These are phyloP conservation scores for Erysimum cheiri DNA, from an alignment of 441 rosid genomes.

Conservation along the genomic window DNA sequence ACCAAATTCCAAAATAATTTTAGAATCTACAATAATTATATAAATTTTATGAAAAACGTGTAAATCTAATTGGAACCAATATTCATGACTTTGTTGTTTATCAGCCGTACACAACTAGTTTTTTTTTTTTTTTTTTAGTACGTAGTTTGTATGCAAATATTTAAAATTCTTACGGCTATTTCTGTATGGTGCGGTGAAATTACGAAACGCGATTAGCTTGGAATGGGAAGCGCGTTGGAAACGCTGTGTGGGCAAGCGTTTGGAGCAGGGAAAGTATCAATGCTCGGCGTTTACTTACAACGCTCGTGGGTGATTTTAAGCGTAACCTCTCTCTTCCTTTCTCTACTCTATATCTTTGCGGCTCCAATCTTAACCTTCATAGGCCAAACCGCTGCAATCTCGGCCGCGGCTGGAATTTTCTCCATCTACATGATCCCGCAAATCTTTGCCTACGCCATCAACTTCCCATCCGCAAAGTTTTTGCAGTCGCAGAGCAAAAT, in stretches of 20 bases:
- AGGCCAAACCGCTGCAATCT: slow-evolving; percentile 54
- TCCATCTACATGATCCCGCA: slow-evolving; percentile 55
- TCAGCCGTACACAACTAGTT: background rate
- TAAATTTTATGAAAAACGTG: too few relatives aligned
- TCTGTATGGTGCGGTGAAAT: background rate
- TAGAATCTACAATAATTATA: too few relatives aligned
- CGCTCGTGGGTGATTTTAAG: slow-evolving; percentile 57
- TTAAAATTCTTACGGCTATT: background rate
- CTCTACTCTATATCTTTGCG: slow-evolving; percentile 51
- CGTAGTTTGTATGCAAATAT: background rate
- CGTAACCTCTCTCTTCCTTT: slow-evolving; percentile 47
- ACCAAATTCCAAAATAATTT: too few relatives aligned
- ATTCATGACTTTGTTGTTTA: background rate
- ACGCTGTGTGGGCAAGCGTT: slow-evolving; percentile 61
- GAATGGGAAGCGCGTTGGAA: slow-evolving; percentile 67
- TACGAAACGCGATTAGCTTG: slow-evolving; percentile 45
- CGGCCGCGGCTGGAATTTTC: slow-evolving; percentile 48
- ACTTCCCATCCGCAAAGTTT: slow-evolving; percentile 57
- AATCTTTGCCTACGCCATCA: slow-evolving; percentile 55
- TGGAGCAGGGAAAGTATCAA: slow-evolving; percentile 55
- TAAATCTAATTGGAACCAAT: too few relatives aligned
- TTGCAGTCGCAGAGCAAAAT: slow-evolving; percentile 60
- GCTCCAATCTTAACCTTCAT: slow-evolving; percentile 46
- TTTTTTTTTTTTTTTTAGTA: too few relatives aligned
- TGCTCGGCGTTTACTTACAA: slow-evolving; percentile 57